Percentiles rank a stretch among this genome's conserved stretches.
phyloP scores from a whole-genome alignment of 805 yeast species.

The Cyberlindnera samutprakarnensis region DNA sequence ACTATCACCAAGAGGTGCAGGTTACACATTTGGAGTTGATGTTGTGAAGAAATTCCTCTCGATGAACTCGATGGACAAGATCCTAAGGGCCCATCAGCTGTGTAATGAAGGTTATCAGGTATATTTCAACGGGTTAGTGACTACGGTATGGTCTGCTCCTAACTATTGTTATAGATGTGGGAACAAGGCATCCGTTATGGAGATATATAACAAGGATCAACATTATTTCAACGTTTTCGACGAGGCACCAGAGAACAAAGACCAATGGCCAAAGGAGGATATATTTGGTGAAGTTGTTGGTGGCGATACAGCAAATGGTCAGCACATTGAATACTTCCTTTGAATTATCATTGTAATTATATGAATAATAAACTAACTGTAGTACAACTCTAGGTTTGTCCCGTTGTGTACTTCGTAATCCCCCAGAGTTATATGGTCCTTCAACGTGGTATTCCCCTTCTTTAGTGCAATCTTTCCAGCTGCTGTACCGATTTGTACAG shows the following conservation, averaged over 20 bases:
- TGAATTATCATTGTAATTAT: conserved; percentile 13
- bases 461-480: conserved; percentile 62
- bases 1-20: conserved; percentile 94
- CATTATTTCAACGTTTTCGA: conserved; percentile 86
- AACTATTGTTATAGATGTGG: conserved; percentile 97
- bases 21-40: conserved; percentile 89
- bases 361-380: conserved; percentile 31
- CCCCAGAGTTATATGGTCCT: conserved; percentile 86
- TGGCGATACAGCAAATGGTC: conserved; percentile 15
- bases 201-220: conserved; percentile 62
- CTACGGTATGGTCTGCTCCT: conserved; percentile 99
- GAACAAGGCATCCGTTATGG: conserved; percentile 94
- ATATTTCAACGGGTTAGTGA: conserved; percentile 81
- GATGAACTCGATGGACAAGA: conserved; percentile 70
- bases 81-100: conserved; percentile 90
- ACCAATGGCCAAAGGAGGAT: conserved; percentile 26
- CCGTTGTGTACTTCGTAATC: conserved; percentile 94
- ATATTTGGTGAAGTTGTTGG: conserved; percentile 10
- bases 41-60: conserved; percentile 82
- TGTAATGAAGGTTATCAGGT: conserved; percentile 96
- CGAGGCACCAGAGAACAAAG: conserved; percentile 90
- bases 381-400: conserved; percentile 77
- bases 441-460: conserved; percentile 77
- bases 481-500: conserved; percentile 73
- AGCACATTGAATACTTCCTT: conserved; percentile 46